phyloP scores from a whole-genome alignment of 306 rosid genomes.

The Lathyrus oleraceus region DNA sequence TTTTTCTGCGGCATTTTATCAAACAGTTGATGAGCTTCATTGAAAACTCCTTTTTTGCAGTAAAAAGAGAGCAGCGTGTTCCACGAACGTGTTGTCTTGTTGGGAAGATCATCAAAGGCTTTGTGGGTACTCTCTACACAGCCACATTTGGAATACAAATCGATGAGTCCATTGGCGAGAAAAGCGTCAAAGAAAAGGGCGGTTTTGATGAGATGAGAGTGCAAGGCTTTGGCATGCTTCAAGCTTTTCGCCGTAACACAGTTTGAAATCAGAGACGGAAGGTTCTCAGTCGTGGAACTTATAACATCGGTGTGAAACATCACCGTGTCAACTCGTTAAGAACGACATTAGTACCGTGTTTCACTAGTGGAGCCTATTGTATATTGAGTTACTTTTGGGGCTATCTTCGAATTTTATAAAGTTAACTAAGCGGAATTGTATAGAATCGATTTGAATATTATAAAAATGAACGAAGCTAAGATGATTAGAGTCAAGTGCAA shows the following conservation, averaged over 20 bases:
- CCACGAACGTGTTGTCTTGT: constrained; percentile 58
- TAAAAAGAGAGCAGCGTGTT: constrained; percentile 48
- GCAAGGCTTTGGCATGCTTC: constrained; percentile 48
- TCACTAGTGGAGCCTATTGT: constrained; percentile 2
- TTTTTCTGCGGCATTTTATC: constrained; percentile 52
- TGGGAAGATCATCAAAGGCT: constrained; percentile 52
- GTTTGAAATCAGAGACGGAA: constrained; percentile 42
- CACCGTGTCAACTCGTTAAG: neutral
- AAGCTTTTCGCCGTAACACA: constrained; percentile 42
- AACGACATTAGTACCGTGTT: neutral
- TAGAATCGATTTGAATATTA: no score
- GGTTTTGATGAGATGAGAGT: constrained; percentile 56
- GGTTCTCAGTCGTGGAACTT: constrained; percentile 28
- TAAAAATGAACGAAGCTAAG: no score
- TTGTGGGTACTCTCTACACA: constrained; percentile 41
- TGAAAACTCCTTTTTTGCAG: constrained; percentile 38
- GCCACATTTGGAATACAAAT: constrained; percentile 55
- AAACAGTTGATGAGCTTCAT: constrained; percentile 42
- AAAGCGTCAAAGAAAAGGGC: constrained; percentile 48
- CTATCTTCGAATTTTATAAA: no score
- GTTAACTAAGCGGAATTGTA: no score
- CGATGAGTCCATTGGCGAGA: constrained; percentile 53
- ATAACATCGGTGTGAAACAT: constrained; percentile 35
- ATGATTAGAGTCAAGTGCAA: no score
- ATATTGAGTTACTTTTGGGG: no score